phyloP scores from a whole-genome alignment of 2,329 filamentous ascomycete species.

The Knufia fluminis region DNA sequence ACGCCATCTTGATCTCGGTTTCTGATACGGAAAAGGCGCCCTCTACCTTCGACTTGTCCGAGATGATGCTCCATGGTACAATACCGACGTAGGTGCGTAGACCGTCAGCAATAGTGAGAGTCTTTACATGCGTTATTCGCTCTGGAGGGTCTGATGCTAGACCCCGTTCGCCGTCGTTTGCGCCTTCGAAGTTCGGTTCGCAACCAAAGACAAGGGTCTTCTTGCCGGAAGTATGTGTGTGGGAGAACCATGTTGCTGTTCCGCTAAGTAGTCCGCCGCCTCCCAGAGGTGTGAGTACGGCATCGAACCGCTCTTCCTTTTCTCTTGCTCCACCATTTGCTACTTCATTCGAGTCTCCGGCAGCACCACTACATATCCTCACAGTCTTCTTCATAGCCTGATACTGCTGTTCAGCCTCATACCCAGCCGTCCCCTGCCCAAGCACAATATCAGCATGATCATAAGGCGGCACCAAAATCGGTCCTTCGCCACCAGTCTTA shows the following conservation, averaged over 20 bases:
- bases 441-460: slow-evolving; percentile 87
- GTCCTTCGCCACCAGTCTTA: slow-evolving; percentile 37
- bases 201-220: slow-evolving; percentile 69
- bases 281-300: slow-evolving; percentile 73
- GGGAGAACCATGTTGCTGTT: slow-evolving; percentile 61
- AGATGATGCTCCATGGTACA: slow-evolving; percentile 69
- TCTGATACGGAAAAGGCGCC: slow-evolving; percentile 69
- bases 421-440: slow-evolving; percentile 79
- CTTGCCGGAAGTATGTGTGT: slow-evolving; percentile 46
- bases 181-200: slow-evolving; percentile 73
- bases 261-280: slow-evolving; percentile 84
- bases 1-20: slow-evolving; percentile 66
- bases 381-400: slow-evolving; percentile 39
- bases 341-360: background rate
- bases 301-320: slow-evolving; percentile 42
- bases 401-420: slow-evolving; percentile 74
- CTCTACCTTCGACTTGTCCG: slow-evolving; percentile 57
- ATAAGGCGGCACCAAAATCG: slow-evolving; percentile 77
- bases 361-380: slow-evolving; percentile 22
- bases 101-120: slow-evolving; percentile 80
- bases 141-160: slow-evolving; percentile 46
- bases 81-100: slow-evolving; percentile 72
- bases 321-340: slow-evolving; percentile 5
- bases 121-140: slow-evolving; percentile 59
- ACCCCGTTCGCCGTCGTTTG: slow-evolving; percentile 70